Evolutionary conservation across 345 rosid species (phyloP).

Genomic region (Punica granatum): DNA sequence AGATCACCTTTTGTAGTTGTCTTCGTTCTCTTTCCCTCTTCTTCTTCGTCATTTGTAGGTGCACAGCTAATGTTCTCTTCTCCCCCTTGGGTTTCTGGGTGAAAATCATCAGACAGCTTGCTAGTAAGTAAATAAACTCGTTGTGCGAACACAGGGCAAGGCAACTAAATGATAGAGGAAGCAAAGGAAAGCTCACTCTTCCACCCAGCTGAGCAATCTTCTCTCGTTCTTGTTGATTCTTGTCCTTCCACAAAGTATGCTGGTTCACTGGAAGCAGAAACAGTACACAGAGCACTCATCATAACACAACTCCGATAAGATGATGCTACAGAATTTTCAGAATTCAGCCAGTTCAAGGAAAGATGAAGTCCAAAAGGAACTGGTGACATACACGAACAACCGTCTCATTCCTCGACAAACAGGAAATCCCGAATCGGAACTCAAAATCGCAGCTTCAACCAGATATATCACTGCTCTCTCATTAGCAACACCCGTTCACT

Average conservation of each 20-base stretch:
- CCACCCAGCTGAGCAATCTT: neutral
- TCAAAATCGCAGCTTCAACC: too few relatives aligned
- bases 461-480: too few relatives aligned
- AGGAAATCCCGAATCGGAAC: too few relatives aligned
- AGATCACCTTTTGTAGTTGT: neutral
- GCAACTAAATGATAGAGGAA: neutral
- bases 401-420: too few relatives aligned
- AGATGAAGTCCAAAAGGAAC: too few relatives aligned
- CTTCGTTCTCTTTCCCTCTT: slow-evolving; percentile 2
- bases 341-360: too few relatives aligned
- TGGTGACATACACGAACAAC: too few relatives aligned
- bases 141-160: neutral
- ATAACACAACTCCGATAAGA: too few relatives aligned
- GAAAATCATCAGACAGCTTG: neutral
- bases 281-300: neutral
- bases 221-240: neutral
- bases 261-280: neutral
- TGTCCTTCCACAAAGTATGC: neutral
- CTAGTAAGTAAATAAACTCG: neutral
- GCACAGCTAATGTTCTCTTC: neutral
- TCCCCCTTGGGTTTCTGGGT: slow-evolving; percentile 2
- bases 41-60: neutral
- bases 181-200: neutral
- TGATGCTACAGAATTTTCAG: too few relatives aligned
- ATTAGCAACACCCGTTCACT: too few relatives aligned